Conservation (phyloP, 1,284 basidiomycete genomes). For the Heterobasidion occidentale region DNA sequence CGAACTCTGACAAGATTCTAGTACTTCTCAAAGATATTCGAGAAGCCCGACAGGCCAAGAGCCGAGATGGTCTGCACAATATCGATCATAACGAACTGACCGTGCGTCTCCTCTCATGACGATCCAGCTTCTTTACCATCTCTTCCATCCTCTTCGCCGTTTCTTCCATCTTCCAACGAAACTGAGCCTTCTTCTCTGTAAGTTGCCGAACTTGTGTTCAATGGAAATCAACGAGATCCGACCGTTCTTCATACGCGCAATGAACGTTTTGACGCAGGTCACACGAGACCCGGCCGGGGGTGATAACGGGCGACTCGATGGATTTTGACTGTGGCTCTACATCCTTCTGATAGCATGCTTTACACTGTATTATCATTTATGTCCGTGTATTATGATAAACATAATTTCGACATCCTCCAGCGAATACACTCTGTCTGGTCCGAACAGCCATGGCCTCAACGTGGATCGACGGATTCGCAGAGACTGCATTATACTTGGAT, state of each 20-base stretch:
- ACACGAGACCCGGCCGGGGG: constrained; percentile 21
- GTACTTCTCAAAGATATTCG: constrained; percentile 88
- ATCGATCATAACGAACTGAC: constrained; percentile 74
- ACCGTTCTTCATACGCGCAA: constrained; percentile 81
- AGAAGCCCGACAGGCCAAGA: constrained; percentile 91
- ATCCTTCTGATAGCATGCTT: background rate
- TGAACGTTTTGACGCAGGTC: constrained; percentile 57
- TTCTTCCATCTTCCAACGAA: background rate
- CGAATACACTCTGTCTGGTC: background rate
- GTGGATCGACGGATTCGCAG: background rate
- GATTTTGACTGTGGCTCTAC: background rate
- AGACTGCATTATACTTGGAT: too few species aligned
- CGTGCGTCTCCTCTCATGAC: constrained; percentile 35
- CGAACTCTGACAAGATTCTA: constrained; percentile 74
- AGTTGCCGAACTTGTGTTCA: constrained; percentile 83
- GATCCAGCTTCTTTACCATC: background rate
- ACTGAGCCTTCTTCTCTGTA: background rate
- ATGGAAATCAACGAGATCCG: constrained; percentile 92
- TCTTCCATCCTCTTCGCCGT: background rate
- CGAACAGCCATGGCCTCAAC: background rate
- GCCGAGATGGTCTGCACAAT: constrained; percentile 71
- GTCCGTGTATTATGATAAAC: background rate
- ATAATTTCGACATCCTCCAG: background rate
- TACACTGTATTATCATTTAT: background rate
- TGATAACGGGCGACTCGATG: constrained; percentile 1